Conservation (phyloP, 2,329 filamentous ascomycete species). For the Exophiala aquamarina region DNA sequence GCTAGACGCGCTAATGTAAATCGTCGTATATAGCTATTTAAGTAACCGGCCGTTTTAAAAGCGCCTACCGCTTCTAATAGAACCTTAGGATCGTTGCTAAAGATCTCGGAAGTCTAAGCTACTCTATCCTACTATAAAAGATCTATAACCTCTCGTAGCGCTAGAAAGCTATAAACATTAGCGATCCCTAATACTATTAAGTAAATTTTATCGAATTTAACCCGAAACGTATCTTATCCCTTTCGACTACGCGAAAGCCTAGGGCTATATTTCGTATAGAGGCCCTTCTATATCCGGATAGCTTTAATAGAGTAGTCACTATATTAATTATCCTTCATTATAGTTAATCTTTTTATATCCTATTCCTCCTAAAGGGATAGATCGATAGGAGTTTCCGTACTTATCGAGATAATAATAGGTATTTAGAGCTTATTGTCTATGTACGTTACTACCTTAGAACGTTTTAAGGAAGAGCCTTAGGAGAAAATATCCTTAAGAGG, state of each 20-base stretch:
- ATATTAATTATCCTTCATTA: neutral
- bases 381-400: neutral
- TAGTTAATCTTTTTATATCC: constrained; percentile 1
- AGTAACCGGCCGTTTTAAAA: constrained; percentile 1
- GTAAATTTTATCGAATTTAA: neutral
- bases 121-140: neutral
- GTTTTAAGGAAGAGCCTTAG: neutral
- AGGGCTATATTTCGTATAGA: neutral
- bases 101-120: neutral
- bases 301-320: neutral
- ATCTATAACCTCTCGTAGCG: constrained; percentile 1
- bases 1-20: constrained; percentile 1
- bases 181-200: neutral
- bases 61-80: neutral
- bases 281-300: neutral
- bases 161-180: neutral
- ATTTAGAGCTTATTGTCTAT: constrained; percentile 1
- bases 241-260: neutral
- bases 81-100: constrained; percentile 4
- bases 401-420: neutral
- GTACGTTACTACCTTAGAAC: neutral
- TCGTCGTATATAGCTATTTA: constrained; percentile 3
- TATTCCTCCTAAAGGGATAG: neutral
- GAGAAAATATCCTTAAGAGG: too few relatives aligned
- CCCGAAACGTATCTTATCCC: constrained; percentile 1